Evolutionary conservation across 2,329 filamentous ascomycete genomes (phyloP).

Genomic region (Juglanconis juglandina): DNA sequence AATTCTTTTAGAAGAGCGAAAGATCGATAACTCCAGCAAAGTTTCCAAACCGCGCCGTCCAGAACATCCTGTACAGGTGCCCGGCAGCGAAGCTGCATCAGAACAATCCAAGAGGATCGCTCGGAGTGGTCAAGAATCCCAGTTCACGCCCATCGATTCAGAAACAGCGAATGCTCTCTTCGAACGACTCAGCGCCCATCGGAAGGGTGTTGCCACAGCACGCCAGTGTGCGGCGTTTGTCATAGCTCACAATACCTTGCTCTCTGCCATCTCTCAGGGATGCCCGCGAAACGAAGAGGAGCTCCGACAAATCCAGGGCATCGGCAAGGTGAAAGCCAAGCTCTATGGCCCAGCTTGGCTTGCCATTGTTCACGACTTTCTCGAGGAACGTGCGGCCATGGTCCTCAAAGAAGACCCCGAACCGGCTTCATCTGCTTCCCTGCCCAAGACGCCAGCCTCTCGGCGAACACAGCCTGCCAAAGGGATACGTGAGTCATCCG

Average conservation of each 20-base stretch:
- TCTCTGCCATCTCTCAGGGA: neutral
- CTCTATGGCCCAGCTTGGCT: slow-evolving; percentile 11
- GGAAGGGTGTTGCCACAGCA: slow-evolving; percentile 1
- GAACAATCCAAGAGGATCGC: neutral
- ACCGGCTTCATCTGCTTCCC: neutral
- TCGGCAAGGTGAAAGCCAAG: slow-evolving; percentile 1
- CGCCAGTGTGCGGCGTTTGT: slow-evolving; percentile 4
- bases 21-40: neutral
- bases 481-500: neutral
- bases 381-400: neutral
- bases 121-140: neutral
- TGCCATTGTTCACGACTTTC: neutral
- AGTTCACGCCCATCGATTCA: neutral
- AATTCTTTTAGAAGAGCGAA: neutral
- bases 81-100: neutral
- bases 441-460: neutral
- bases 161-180: neutral
- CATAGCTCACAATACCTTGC: slow-evolving; percentile 1
- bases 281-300: slow-evolving; percentile 4
- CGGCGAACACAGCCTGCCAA: neutral
- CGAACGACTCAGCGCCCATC: neutral
- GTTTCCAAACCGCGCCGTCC: neutral
- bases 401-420: neutral
- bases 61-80: neutral
- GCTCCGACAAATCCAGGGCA: neutral